Evolutionary conservation across 139 green algal genomes (phyloP).

Genomic region (Chlamydomonas applanata): DNA sequence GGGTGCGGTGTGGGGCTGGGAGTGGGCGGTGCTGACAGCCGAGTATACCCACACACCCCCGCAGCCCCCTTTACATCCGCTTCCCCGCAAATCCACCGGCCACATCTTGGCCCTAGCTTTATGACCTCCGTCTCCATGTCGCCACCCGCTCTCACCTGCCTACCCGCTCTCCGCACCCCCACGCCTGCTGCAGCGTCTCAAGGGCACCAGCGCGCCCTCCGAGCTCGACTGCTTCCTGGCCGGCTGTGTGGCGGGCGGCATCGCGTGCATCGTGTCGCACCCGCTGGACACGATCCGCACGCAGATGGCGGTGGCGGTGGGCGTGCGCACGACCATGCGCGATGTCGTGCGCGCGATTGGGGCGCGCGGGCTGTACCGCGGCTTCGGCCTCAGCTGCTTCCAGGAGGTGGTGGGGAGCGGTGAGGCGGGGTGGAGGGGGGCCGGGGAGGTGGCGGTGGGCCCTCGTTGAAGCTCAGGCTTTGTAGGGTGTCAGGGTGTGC

Average conservation of each 20-base stretch:
- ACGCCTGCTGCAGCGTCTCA: conserved; percentile 41
- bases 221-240: conserved; percentile 7
- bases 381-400: background rate
- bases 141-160: conserved; percentile 59
- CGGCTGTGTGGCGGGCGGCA: background rate
- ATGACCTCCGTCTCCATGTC: no score
- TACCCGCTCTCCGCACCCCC: conserved; percentile 67
- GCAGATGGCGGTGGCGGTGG: background rate
- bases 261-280: conserved; percentile 11
- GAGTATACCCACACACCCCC: no score
- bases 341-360: background rate
- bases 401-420: conserved; percentile 5
- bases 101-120: no score
- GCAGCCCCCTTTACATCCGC: no score
- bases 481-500: no score
- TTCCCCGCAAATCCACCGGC: no score
- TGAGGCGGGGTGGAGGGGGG: no score
- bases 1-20: no score
- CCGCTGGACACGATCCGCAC: conserved; percentile 11
- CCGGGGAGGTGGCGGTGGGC: no score
- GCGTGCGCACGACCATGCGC: background rate
- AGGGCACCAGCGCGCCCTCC: background rate
- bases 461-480: no score
- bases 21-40: no score
- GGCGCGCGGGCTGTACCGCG: background rate